Evolutionary conservation across 2,329 filamentous ascomycete species (phyloP).

Genomic region (Sporothrix protearum): DNA sequence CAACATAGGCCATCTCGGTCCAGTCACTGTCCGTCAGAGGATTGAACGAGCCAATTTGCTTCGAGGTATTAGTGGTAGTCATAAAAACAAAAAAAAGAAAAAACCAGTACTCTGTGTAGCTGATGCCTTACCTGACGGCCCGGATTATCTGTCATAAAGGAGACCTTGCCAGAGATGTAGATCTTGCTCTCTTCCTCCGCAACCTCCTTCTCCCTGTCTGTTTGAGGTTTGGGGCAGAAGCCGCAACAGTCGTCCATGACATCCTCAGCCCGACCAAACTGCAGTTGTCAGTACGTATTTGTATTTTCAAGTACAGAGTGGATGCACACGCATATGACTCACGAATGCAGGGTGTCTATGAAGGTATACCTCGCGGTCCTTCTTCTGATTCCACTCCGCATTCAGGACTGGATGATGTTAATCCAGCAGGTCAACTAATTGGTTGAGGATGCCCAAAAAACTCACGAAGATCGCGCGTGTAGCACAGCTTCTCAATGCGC

Average conservation of each 20-base stretch:
- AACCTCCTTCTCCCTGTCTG: slow-evolving; percentile 66
- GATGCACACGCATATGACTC: background rate
- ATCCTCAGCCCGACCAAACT: slow-evolving; percentile 69
- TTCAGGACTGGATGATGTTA: slow-evolving; percentile 57
- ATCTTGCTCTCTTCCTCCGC: slow-evolving; percentile 69
- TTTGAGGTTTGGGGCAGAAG: slow-evolving; percentile 66
- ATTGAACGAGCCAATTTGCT: slow-evolving; percentile 65
- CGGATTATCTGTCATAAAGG: slow-evolving; percentile 76
- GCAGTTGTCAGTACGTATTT: background rate
- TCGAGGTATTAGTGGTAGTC: background rate
- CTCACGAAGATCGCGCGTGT: slow-evolving; percentile 67
- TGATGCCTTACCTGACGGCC: slow-evolving; percentile 58
- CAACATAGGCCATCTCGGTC: slow-evolving; percentile 88
- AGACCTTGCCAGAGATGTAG: slow-evolving; percentile 69
- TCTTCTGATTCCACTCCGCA: slow-evolving; percentile 77
- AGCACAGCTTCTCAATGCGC: slow-evolving; percentile 77
- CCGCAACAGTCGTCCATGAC: slow-evolving; percentile 80
- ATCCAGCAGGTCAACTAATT: background rate
- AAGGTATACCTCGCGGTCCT: slow-evolving; percentile 70
- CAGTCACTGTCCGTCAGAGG: slow-evolving; percentile 78
- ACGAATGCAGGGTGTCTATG: slow-evolving; percentile 79
- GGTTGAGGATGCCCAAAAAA: slow-evolving; percentile 17
- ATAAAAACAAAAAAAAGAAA: too few species aligned
- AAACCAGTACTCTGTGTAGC: background rate
- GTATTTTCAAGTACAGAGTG: background rate